These are phyloP conservation scores for Cryptosporidium baileyi DNA, from an alignment of 169 alveolate genomes.

Conservation along the genomic window DNA sequence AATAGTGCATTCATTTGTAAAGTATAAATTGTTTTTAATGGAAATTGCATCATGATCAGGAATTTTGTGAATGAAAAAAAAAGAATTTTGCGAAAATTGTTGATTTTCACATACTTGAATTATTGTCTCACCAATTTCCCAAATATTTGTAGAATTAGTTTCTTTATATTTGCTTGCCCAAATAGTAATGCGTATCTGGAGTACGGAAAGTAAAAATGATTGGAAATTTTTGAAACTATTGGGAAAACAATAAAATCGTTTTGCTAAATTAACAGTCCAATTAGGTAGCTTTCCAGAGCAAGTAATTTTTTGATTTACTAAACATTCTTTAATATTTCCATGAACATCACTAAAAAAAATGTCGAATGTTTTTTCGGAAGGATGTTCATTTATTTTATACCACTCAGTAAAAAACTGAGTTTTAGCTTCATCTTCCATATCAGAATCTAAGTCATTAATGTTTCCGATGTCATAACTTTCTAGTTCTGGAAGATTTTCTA, in stretches of 20 bases:
- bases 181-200: constrained; percentile 23
- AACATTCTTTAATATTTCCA: constrained; percentile 28
- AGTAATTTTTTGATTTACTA: neutral
- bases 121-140: constrained; percentile 14
- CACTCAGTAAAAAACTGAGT: constrained; percentile 32
- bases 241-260: neutral
- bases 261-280: constrained; percentile 31
- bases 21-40: neutral
- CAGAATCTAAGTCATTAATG: constrained; percentile 17
- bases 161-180: neutral
- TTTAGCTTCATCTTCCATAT: too few relatives aligned
- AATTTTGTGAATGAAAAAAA: constrained; percentile 15
- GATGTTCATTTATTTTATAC: neutral
- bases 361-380: neutral
- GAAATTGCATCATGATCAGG: constrained; percentile 1
- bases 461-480: neutral
- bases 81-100: constrained; percentile 10
- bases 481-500: neutral
- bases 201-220: constrained; percentile 4
- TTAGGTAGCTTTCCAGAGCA: constrained; percentile 1
- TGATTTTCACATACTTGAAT: neutral
- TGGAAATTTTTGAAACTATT: neutral
- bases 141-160: neutral
- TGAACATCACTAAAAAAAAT: constrained; percentile 19
- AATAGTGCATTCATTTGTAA: constrained; percentile 1